phyloP scores from a whole-genome alignment of 2,329 filamentous ascomycete genomes.

The Plectosphaerella cucumerina region DNA sequence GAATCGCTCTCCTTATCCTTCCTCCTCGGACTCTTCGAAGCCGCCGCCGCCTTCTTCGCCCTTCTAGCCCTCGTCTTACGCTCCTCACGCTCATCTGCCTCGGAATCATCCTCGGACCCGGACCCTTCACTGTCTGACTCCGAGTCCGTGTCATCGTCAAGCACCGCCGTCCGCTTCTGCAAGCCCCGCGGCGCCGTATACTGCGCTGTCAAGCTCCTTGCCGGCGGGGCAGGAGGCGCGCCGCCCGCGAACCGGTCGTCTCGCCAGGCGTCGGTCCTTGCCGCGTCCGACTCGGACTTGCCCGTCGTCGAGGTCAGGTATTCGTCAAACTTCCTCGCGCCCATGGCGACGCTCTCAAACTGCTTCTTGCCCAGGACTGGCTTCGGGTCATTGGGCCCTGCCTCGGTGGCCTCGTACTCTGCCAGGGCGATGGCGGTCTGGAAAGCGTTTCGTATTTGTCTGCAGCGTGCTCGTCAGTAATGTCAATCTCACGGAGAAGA shows the following conservation, averaged over 20 bases:
- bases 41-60: too few relatives aligned
- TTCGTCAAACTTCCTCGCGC: slow-evolving; percentile 16
- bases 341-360: slow-evolving; percentile 15
- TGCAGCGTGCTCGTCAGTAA: neutral
- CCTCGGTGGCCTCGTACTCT: slow-evolving; percentile 9
- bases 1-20: too few relatives aligned
- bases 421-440: slow-evolving; percentile 26
- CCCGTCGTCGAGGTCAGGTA: slow-evolving; percentile 7
- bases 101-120: too few relatives aligned
- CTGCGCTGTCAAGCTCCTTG: too few relatives aligned
- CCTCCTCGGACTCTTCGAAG: too few relatives aligned
- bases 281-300: neutral
- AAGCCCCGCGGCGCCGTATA: too few relatives aligned
- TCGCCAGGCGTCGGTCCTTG: slow-evolving; percentile 13
- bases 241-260: neutral
- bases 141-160: too few relatives aligned
- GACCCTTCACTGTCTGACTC: too few relatives aligned
- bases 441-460: slow-evolving; percentile 13
- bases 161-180: too few relatives aligned
- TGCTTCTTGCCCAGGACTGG: slow-evolving; percentile 15
- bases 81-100: too few relatives aligned
- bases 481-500: neutral
- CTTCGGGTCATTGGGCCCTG: slow-evolving; percentile 12
- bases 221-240: too few relatives aligned
- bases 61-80: too few relatives aligned